Evolutionary conservation across 1,284 basidiomycete species (phyloP).

Genomic region (Ustilago xerochloae): DNA sequence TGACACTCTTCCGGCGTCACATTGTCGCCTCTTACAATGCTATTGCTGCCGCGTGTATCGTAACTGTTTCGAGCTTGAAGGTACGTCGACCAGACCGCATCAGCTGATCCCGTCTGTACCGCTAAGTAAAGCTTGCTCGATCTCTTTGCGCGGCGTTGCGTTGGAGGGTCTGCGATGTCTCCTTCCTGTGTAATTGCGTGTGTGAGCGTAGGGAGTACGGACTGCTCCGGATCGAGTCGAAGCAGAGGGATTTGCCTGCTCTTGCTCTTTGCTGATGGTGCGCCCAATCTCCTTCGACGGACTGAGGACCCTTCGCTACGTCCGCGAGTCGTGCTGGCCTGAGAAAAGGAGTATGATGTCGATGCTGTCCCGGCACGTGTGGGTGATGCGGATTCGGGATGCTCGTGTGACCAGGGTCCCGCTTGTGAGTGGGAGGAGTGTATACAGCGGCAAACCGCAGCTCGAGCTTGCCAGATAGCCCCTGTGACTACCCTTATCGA

Average conservation of each 20-base stretch:
- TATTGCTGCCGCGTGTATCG: neutral
- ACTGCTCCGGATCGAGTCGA: slow-evolving; percentile 14
- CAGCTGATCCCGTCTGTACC: slow-evolving; percentile 21
- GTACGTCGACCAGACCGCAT: slow-evolving; percentile 30
- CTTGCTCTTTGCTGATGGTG: neutral
- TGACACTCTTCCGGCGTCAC: slow-evolving; percentile 16
- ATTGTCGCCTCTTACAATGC: neutral
- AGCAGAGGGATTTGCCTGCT: slow-evolving; percentile 12
- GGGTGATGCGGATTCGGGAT: neutral
- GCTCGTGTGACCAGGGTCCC: neutral
- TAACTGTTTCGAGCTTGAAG: neutral
- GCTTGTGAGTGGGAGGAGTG: neutral
- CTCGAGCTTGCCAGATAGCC: neutral
- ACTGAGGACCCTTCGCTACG: neutral
- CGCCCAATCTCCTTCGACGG: neutral
- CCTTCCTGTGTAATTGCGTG: neutral
- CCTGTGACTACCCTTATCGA: neutral
- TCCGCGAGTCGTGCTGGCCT: neutral
- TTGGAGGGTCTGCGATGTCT: neutral
- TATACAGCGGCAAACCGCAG: neutral
- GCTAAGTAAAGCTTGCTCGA: slow-evolving; percentile 21
- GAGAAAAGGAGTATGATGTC: neutral
- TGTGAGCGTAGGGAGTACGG: slow-evolving; percentile 18
- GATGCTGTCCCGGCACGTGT: neutral
- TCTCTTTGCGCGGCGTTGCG: slow-evolving; percentile 18